Evolutionary conservation across 2,329 filamentous ascomycete species (phyloP).

Genomic region (Neopestalotiopsis sp.): DNA sequence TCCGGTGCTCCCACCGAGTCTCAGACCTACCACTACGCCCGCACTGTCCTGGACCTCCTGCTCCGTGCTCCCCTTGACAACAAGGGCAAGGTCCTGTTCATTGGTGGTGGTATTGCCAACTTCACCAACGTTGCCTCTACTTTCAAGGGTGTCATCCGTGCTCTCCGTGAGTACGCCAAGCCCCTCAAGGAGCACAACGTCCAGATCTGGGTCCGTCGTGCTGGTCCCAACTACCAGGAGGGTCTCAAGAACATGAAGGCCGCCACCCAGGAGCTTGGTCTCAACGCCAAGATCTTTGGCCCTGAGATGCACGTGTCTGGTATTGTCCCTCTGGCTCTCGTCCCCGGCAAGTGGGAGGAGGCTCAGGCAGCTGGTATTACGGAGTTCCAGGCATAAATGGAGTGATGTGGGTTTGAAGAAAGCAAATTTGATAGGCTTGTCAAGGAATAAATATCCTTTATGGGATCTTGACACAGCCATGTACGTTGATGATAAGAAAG

Average conservation of each 20-base stretch:
- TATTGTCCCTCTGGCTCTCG: conserved; percentile 90
- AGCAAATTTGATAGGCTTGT: not conserved
- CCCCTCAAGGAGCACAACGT: conserved; percentile 94
- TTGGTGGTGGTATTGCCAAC: conserved; percentile 99
- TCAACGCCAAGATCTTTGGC: conserved; percentile 69
- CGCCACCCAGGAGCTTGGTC: conserved; percentile 89
- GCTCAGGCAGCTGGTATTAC: conserved; percentile 50
- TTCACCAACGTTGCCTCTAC: conserved; percentile 99
- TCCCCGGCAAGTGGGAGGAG: conserved; percentile 68
- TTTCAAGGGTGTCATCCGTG: conserved; percentile 99
- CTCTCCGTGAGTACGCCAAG: conserved; percentile 86
- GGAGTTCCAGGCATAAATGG: conserved; percentile 63
- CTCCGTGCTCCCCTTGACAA: conserved; percentile 83
- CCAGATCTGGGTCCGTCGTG: conserved; percentile 91
- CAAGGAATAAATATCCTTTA: not conserved
- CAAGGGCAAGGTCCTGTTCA: conserved; percentile 98
- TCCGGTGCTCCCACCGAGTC: conserved; percentile 98
- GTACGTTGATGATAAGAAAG: conserved; percentile 21
- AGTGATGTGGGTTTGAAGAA: conserved; percentile 7
- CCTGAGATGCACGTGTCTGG: conserved; percentile 95
- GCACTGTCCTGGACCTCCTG: conserved; percentile 96
- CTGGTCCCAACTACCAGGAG: conserved; percentile 99
- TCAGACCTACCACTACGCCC: conserved; percentile 98
- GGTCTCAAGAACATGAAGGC: conserved; percentile 99
- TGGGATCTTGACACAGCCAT: conserved; percentile 8